Evolutionary conservation across 345 rosid genomes (phyloP).

Genomic region (Erysimum cheiranthoides): DNA sequence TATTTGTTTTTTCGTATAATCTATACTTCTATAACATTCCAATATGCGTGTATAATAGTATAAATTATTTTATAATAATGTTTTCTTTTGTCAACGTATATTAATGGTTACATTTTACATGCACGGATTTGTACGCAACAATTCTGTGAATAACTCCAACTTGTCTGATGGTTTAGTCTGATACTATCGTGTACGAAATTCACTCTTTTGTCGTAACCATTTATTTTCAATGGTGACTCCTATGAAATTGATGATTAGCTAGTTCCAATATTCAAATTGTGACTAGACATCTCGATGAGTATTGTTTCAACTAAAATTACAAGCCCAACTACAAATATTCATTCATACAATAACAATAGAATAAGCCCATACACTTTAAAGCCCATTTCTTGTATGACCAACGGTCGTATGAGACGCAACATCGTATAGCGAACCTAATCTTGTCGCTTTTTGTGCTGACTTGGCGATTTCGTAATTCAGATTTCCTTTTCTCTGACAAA

Average conservation of each 20-base stretch:
- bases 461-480: constrained; percentile 42
- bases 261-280: constrained; percentile 7
- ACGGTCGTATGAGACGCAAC: constrained; percentile 39
- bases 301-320: too few relatives aligned
- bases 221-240: constrained; percentile 1
- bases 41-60: not conserved
- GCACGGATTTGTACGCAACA: constrained; percentile 42
- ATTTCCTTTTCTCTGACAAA: constrained; percentile 42
- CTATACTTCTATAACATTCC: not conserved
- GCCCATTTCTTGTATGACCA: constrained; percentile 10
- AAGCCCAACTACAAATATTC: too few relatives aligned
- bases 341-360: too few relatives aligned
- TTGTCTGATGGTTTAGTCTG: constrained; percentile 15
- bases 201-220: constrained; percentile 19
- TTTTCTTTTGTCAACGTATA: constrained; percentile 16
- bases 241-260: constrained; percentile 11
- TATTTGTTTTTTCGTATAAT: not conserved
- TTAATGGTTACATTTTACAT: constrained; percentile 2
- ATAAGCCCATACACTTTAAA: too few relatives aligned
- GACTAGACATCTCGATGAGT: too few relatives aligned
- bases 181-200: constrained; percentile 35
- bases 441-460: constrained; percentile 45
- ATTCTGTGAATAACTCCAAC: constrained; percentile 31
- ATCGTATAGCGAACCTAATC: constrained; percentile 18
- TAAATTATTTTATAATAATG: not conserved